These are phyloP conservation scores for Epichloe festucae DNA, from an alignment of 2,329 filamentous ascomycete species.

Conservation along the genomic window DNA sequence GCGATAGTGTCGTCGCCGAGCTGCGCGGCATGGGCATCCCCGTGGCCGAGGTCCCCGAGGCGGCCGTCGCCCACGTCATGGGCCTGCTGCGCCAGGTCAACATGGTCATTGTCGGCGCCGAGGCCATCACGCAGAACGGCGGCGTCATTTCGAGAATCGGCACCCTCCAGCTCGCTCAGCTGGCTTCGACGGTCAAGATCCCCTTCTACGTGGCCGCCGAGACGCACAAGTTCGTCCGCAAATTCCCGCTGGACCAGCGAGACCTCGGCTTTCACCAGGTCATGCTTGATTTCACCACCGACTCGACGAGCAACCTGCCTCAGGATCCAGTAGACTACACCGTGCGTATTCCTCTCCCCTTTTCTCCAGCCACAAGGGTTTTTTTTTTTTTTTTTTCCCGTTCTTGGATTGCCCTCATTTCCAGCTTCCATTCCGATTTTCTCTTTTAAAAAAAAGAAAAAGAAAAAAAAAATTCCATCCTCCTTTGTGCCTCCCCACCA, in stretches of 20 bases:
- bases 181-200: conserved; percentile 56
- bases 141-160: conserved; percentile 84
- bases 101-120: conserved; percentile 54
- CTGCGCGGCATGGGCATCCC: conserved; percentile 63
- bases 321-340: conserved; percentile 58
- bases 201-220: conserved; percentile 88
- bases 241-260: conserved; percentile 71
- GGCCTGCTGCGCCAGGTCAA: conserved; percentile 43
- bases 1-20: conserved; percentile 54
- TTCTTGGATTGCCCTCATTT: no score
- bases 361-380: no score
- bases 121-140: conserved; percentile 88
- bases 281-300: conserved; percentile 59
- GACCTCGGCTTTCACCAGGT: conserved; percentile 69
- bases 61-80: conserved; percentile 70
- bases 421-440: no score
- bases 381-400: no score
- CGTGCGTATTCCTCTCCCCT: conserved; percentile 26
- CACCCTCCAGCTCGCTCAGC: conserved; percentile 69
- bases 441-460: no score
- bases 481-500: no score
- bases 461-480: no score
- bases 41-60: conserved; percentile 48
- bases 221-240: conserved; percentile 89
- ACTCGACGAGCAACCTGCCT: conserved; percentile 29